These are phyloP conservation scores for Fusarium concolor DNA, from an alignment of 2,329 filamentous ascomycete species.

Conservation along the genomic window DNA sequence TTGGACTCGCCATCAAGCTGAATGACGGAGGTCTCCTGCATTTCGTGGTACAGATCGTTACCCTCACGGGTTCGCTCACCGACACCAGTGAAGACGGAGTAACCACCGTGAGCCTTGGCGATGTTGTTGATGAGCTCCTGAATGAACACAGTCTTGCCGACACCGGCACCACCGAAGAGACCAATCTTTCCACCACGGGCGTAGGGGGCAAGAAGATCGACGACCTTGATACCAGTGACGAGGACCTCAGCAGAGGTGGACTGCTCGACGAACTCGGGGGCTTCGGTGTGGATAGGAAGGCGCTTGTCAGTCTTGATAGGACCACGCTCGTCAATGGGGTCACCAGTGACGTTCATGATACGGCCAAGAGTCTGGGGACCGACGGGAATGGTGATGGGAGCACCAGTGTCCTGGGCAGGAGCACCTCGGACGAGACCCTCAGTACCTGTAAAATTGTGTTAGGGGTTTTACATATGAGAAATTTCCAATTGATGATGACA, in stretches of 20 bases:
- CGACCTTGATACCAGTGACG: constrained; percentile 99
- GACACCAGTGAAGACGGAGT: constrained; percentile 99
- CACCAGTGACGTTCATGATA: constrained; percentile 99
- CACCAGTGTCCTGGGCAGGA: constrained; percentile 86
- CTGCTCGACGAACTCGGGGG: constrained; percentile 93
- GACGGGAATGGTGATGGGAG: constrained; percentile 96
- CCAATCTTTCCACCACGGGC: constrained; percentile 99
- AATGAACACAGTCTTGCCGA: constrained; percentile 99
- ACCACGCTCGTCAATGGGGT: constrained; percentile 99
- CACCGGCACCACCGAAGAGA: constrained; percentile 99
- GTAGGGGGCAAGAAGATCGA: constrained; percentile 98
- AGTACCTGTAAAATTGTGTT: constrained; percentile 74
- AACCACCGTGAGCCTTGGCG: constrained; percentile 99
- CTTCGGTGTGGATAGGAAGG: constrained; percentile 92
- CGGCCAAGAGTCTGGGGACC: constrained; percentile 93
- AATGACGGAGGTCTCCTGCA: constrained; percentile 99
- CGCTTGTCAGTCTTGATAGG: constrained; percentile 94
- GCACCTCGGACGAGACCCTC: constrained; percentile 98
- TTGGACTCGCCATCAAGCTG: constrained; percentile 99
- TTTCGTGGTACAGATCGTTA: constrained; percentile 99
- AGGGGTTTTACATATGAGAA: constrained; percentile 28
- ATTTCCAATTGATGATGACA: constrained; percentile 51
- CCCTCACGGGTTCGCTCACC: constrained; percentile 99
- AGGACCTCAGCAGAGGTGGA: constrained; percentile 96
- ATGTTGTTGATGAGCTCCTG: constrained; percentile 99